Evolutionary conservation across 345 rosid genomes (phyloP), one percentile per base, ranked within the genome.

Genomic region (Boechera retrofracta): DNA sequence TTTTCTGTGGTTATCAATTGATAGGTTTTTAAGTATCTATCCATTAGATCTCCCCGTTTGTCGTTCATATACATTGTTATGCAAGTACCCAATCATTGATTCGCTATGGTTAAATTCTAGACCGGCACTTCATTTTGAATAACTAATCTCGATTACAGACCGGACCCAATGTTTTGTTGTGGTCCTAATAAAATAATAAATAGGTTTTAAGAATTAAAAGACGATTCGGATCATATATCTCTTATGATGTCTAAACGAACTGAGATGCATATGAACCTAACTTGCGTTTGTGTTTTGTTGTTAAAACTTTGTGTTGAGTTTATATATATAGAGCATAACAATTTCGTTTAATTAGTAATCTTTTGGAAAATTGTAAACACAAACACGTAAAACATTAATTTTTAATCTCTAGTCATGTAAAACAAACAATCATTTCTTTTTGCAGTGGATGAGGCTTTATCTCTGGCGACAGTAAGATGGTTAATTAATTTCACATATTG

Each of bases 1-100:
- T 53, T 29, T 42, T 64, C 5, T 73, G 71, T 55, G 71, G 65
- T 64, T 54, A 13, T 11, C 63, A 64, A 13, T 41, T 42, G 77
- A 73, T 73, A 61, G 21, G 32, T 38, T n/a, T 24, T 15, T 12
- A 64, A 64, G 48, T 56, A 64, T 42, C 47, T 64, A 33, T 65
- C 66, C 39, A 42, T 13, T 44, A 45, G 58, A 73, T 73, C 55
- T 53, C 55, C 4, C 39, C 44, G 0, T 54, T 74, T 74, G 64
- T 54, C 64, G 48, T 64, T 73, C 9, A 56, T 69, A 4, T 53
- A 5, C 42, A 28, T 18, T 15, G 2, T 71, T 10, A 71, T 47
- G 67, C 51, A 60, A 51, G 52, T 38, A 24, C 16, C 5, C 38
- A 51, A 49, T 3, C 52, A 49, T 61, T 36, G 59, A 38, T 51